These are phyloP conservation scores for Colletotrichum sp. DNA, from an alignment of 2,329 filamentous ascomycete species.

Conservation along the genomic window DNA sequence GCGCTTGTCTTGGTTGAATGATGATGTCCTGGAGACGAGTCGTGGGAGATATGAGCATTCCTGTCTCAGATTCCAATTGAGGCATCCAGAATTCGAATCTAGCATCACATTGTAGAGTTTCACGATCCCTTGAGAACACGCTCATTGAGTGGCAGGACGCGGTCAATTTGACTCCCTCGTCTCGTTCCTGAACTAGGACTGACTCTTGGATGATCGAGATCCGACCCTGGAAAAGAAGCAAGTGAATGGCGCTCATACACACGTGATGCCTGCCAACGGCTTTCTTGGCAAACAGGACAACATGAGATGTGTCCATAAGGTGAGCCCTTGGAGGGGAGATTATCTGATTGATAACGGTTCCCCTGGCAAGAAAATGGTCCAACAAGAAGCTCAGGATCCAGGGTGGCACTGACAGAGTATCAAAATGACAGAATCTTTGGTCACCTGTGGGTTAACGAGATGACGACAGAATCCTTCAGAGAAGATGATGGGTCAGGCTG, in stretches of 20 bases:
- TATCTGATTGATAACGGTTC: conserved; percentile 13
- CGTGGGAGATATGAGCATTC: neutral
- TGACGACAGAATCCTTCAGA: neutral
- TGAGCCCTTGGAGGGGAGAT: neutral
- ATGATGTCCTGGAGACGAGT: neutral
- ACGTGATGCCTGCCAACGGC: neutral
- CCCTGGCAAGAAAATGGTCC: neutral
- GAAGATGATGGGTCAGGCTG: neutral
- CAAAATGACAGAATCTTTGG: neutral
- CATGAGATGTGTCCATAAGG: neutral
- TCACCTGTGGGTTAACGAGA: neutral
- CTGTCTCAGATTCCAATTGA: neutral
- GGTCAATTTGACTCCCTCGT: neutral
- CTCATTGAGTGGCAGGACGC: neutral
- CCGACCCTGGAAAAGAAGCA: neutral
- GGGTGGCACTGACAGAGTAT: neutral
- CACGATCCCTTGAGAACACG: neutral
- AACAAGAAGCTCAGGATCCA: neutral
- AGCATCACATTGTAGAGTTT: neutral
- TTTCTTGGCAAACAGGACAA: neutral
- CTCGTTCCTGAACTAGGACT: neutral
- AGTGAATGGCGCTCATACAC: neutral
- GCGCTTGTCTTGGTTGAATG: neutral
- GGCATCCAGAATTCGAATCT: neutral
- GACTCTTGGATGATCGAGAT: neutral